Base-by-base conservation (phyloP, 441 rosid genomes). In the Syzygium malaccense region DNA sequence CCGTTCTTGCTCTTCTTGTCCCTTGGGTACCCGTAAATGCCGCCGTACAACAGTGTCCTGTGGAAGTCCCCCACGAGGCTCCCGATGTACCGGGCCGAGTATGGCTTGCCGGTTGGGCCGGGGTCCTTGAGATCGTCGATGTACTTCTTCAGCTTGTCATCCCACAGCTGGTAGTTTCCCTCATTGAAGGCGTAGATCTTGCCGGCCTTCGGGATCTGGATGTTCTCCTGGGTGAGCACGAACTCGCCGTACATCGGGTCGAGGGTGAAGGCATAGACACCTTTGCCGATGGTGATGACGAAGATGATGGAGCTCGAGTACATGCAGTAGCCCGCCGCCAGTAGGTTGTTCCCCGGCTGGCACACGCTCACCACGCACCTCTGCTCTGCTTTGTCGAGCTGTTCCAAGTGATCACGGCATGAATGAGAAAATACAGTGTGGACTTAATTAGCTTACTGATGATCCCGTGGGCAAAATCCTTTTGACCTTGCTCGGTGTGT, bases 221-320 rank as follows among this genome's bases (percentile, higher is more conserved):
- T 91, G 86, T 93, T 94, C 86, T 95, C 95, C 91, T 96, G 99
- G 2, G 99, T 96, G 32, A 97, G 92, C 84, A 98, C 98, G 62
- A 98, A 96, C 88, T 97, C 98, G 2, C 99, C 99, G 60, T 95
- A 98, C 97, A 95, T 95, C n/a, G 98, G 99, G 88, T 98, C 99
- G 71, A 97, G 90, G 19, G 95, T 95, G 93, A 97, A 98, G 64
- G 96, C 90, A 68, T 92, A 98, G 83, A 98, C 99, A 3, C 99
- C 99, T 12, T 92, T 91, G 57, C 99, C 99, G 66, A 98, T 71
- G 1, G 98, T 95, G 60, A 98, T 90, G 62, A 95, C 98, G 20
- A 97, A 97, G 92, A 98, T 96, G 87, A 95, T 88, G 8, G 99
- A 98, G 94, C 99, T 98, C 8, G 99, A 98, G 90, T 98, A 97